Evolutionary conservation across 2,329 filamentous ascomycete genomes (phyloP).

Genomic region (Neofusicoccum laricinum): DNA sequence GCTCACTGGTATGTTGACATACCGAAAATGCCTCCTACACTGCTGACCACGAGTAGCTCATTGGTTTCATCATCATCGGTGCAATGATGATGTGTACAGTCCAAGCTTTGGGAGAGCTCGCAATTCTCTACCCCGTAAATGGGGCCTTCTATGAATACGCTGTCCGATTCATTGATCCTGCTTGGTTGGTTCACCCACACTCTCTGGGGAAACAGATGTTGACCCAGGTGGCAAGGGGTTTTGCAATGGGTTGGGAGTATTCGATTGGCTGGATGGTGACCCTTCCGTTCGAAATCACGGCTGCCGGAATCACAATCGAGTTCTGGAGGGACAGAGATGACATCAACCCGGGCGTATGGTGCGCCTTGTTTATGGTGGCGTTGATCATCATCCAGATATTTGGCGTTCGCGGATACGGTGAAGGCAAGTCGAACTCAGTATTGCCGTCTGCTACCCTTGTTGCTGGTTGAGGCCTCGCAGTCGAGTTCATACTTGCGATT

Average conservation of each 20-base stretch:
- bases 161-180: slow-evolving; percentile 47
- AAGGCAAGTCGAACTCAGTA: slow-evolving; percentile 41
- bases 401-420: slow-evolving; percentile 40
- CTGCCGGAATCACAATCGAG: slow-evolving; percentile 36
- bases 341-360: slow-evolving; percentile 27
- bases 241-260: slow-evolving; percentile 37
- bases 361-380: slow-evolving; percentile 36
- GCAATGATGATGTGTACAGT: slow-evolving; percentile 41
- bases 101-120: slow-evolving; percentile 41
- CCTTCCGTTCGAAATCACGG: slow-evolving; percentile 38
- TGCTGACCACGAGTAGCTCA: slow-evolving; percentile 19
- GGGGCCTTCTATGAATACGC: slow-evolving; percentile 42
- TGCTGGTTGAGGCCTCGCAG: slow-evolving; percentile 27
- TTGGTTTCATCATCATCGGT: slow-evolving; percentile 31
- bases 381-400: slow-evolving; percentile 38
- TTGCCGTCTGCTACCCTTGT: slow-evolving; percentile 39
- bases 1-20: slow-evolving; percentile 19
- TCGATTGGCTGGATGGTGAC: slow-evolving; percentile 35
- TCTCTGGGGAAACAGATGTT: slow-evolving; percentile 28
- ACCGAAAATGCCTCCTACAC: background rate
- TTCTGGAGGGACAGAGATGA: slow-evolving; percentile 31
- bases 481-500: slow-evolving; percentile 57
- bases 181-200: slow-evolving; percentile 37
- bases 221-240: slow-evolving; percentile 24
- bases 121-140: slow-evolving; percentile 41